Evolutionary conservation across 2,329 filamentous ascomycete genomes (phyloP).

Genomic region (Diaporthe velutina): DNA sequence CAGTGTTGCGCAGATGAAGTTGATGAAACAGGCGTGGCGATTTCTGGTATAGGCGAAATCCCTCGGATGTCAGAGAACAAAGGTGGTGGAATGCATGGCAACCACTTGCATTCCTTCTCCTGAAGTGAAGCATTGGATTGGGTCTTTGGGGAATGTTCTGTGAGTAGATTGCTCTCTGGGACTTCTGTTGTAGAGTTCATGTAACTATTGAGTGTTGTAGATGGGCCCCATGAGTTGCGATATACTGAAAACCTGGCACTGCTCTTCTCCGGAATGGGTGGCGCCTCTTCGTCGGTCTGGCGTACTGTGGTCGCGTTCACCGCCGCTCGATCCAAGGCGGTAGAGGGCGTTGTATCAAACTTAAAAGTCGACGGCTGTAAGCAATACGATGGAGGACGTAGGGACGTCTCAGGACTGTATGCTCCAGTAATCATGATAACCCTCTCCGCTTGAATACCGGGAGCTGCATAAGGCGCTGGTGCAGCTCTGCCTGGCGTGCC

Average conservation of each 20-base stretch:
- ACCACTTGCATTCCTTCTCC: background rate
- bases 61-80: background rate
- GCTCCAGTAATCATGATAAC: background rate
- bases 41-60: background rate
- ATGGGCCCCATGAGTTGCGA: background rate
- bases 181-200: background rate
- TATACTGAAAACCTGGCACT: constrained; percentile 1
- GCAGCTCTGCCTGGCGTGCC: background rate
- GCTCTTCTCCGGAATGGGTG: constrained; percentile 8
- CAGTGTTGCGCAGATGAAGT: background rate
- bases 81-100: background rate
- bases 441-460: background rate
- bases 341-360: background rate
- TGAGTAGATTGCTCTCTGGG: background rate
- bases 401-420: background rate
- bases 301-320: background rate
- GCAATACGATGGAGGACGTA: background rate
- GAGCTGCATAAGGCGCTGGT: background rate
- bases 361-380: background rate
- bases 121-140: no score
- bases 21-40: background rate
- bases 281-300: background rate
- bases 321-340: background rate
- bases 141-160: background rate
- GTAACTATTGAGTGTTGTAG: background rate